A percentile compares a stretch with the other conserved stretches of the same genome.
phyloP scores from a whole-genome alignment of 257 asterid genomes.

The Handroanthus guayacan region DNA sequence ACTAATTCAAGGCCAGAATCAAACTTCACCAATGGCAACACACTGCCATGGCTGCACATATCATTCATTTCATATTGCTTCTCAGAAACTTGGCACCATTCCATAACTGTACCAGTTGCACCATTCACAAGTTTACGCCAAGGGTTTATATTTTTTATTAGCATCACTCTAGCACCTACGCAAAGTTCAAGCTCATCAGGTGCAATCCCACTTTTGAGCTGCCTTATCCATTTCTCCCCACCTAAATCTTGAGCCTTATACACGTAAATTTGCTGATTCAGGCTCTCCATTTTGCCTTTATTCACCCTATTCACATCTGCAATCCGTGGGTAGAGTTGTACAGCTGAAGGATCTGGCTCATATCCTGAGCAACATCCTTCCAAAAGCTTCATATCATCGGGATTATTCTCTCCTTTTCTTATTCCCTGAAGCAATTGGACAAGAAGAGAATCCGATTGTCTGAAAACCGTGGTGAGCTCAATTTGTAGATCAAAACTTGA shows the following conservation, averaged over 20 bases:
- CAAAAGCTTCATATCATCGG: conserved; percentile 54
- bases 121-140: conserved; percentile 67
- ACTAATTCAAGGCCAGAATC: conserved; percentile 62
- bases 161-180: conserved; percentile 71
- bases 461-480: conserved; percentile 63
- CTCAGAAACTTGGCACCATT: conserved; percentile 36
- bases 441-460: conserved; percentile 65
- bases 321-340: conserved; percentile 65
- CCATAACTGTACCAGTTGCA: conserved; percentile 69
- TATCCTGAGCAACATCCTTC: conserved; percentile 56
- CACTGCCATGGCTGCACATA: conserved; percentile 53
- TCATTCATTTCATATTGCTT: conserved; percentile 27
- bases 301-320: conserved; percentile 71
- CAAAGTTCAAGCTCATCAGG: conserved; percentile 66
- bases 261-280: conserved; percentile 46
- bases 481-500: conserved; percentile 61
- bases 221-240: conserved; percentile 46
- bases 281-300: conserved; percentile 45
- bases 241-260: conserved; percentile 67
- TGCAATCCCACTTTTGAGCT: conserved; percentile 65
- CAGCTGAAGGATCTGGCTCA: conserved; percentile 74
- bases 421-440: conserved; percentile 64
- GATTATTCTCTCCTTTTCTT: conserved; percentile 59
- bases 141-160: conserved; percentile 57
- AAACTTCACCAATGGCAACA: conserved; percentile 72